Evolutionary conservation across 2,329 filamentous ascomycete species (phyloP).

Genomic region (Emergomyces orientalis): DNA sequence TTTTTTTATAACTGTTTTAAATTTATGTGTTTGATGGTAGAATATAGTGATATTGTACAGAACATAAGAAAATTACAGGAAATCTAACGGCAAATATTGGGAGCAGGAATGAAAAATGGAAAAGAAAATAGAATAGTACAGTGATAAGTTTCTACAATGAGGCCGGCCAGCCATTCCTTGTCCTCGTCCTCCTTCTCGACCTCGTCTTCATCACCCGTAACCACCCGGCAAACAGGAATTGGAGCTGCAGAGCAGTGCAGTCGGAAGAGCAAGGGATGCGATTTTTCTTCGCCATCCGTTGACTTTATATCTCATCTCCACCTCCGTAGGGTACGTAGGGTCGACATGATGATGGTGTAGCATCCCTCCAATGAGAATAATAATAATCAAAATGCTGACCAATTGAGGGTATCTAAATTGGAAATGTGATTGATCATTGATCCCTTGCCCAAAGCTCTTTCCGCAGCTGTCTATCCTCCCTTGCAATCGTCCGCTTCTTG

Average conservation of each 20-base stretch:
- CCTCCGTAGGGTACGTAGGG: background rate
- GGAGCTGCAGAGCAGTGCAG: background rate
- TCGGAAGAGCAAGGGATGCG: background rate
- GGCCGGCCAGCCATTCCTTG: background rate
- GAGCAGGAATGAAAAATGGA: background rate
- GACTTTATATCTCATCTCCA: background rate
- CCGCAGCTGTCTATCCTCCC: constrained; percentile 52
- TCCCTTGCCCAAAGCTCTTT: constrained; percentile 53
- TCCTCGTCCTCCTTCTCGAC: background rate
- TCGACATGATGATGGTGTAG: background rate
- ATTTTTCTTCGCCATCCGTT: background rate
- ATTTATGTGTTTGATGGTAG: background rate
- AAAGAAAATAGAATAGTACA: constrained; percentile 4
- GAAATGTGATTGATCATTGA: constrained; percentile 28
- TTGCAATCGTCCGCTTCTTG: constrained; percentile 47
- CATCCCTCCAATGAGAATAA: background rate
- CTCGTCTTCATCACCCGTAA: background rate
- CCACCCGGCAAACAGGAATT: background rate
- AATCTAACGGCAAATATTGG: background rate
- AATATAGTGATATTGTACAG: background rate
- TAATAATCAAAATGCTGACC: background rate
- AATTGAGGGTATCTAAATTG: background rate
- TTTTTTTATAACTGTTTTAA: background rate
- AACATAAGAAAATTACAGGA: background rate
- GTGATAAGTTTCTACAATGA: background rate